Evolutionary conservation across 805 yeast species (phyloP).

Genomic region (Kodamaea jinghongensis): DNA sequence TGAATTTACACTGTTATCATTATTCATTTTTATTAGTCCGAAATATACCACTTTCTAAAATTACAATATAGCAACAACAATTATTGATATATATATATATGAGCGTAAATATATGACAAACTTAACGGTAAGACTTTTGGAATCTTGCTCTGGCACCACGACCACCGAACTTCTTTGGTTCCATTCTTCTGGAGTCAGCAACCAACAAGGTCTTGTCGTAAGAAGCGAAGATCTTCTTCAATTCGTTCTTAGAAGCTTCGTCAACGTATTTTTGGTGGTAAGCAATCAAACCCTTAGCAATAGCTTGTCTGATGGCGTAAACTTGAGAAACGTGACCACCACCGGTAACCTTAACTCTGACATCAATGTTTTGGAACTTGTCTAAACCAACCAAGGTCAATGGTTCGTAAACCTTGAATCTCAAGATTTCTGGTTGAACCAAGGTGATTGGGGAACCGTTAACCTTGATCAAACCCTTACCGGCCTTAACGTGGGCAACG

Average conservation of each 20-base stretch:
- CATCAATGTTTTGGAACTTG: slow-evolving; percentile 97
- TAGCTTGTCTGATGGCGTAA: slow-evolving; percentile 99
- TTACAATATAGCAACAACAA: slow-evolving; percentile 7
- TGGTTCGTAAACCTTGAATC: slow-evolving; percentile 99
- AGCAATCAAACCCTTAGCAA: slow-evolving; percentile 99
- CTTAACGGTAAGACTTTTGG: slow-evolving; percentile 99
- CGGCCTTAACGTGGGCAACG: slow-evolving; percentile 99
- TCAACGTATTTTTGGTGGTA: slow-evolving; percentile 99
- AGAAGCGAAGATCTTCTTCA: slow-evolving; percentile 94
- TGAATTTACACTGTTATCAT: no score
- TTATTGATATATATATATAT: slow-evolving; percentile 8
- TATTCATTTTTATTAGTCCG: no score
- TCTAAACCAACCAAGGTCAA: slow-evolving; percentile 96
- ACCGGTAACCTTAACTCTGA: slow-evolving; percentile 98
- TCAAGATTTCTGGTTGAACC: slow-evolving; percentile 97
- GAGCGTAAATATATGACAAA: slow-evolving; percentile 12
- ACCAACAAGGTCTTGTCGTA: slow-evolving; percentile 99
- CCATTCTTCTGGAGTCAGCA: slow-evolving; percentile 99
- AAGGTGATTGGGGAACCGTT: slow-evolving; percentile 99
- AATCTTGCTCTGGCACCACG: slow-evolving; percentile 99
- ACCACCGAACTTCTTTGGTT: slow-evolving; percentile 99
- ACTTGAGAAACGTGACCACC: slow-evolving; percentile 99
- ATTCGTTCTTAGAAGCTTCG: slow-evolving; percentile 99
- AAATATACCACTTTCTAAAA: no score
- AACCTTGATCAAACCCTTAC: slow-evolving; percentile 98